Evolutionary conservation across 345 rosid species (phyloP), one percentile per base, ranked within the genome.

Genomic region (Noccaea caerulescens): DNA sequence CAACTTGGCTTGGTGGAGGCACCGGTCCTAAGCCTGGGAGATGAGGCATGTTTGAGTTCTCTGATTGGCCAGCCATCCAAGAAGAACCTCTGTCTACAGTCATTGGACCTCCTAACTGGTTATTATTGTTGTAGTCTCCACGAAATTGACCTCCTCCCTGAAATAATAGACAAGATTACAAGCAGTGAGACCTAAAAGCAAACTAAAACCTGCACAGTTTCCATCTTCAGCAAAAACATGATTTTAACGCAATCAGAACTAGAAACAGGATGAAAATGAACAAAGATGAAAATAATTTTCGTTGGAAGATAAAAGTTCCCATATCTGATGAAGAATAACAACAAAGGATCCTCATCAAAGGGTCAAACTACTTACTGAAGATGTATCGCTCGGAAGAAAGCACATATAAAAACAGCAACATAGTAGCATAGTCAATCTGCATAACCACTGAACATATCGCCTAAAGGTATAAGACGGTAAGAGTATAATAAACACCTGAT

Each of bases 61-160:
- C 97, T 45, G 85, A 72, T n/a, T 76, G 88, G 66, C 86, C 85
- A 63, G 90, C 67, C 78, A 88, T 84, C 99, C 95, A 89, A 58
- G 90, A 80, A 42, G 93, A 66, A 72, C 91, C 95, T 82, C 96
- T 77, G 56, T 91, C 97, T 20, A 79, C 74, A 65, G 82, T 87
- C 84, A 83, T 79, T 16, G 84, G 58, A 63, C 76, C 81, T 52
- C 85, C 90, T 66, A 68, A 66, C 62, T 84, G 94, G 75, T 81
- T 86, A 82, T 73, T 77, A 81, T 72, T 79, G 76, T 72, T 85
- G 37, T 89, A 93, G 7, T 81, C 65, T 45, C 88, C 96, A 13
- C 85, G 58, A 80, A 76, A 88, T 14, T 89, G 77, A 76, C 86
- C 85, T 61, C 86, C 96, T 0, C 73, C 85, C 98, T 90, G 84